Conservation (phyloP, 345 rosid species). For the Schrenkiella parvula region DNA sequence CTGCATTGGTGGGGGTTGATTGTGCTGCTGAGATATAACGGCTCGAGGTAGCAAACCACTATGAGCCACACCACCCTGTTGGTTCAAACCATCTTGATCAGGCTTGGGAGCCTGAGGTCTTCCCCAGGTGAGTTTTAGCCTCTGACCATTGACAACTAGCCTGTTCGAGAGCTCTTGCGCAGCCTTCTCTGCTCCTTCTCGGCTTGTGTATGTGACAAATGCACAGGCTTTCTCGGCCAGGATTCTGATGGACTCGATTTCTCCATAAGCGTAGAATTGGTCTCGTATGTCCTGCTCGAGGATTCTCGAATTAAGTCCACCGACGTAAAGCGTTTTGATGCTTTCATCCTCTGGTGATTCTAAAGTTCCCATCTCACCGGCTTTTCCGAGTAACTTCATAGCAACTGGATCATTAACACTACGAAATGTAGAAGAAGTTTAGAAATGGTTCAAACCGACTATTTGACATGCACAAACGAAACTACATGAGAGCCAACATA, state of each 20-base stretch:
- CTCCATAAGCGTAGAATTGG: conserved; percentile 86
- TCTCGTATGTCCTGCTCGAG: conserved; percentile 90
- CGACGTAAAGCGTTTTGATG: conserved; percentile 85
- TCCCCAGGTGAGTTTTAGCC: conserved; percentile 96
- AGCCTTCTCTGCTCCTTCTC: conserved; percentile 98
- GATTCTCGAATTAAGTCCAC: conserved; percentile 81
- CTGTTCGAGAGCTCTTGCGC: conserved; percentile 86
- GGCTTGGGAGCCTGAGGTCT: conserved; percentile 82
- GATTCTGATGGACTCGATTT: conserved; percentile 82
- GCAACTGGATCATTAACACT: conserved; percentile 97
- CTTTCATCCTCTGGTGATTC: conserved; percentile 91
- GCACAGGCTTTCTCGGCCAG: conserved; percentile 88
- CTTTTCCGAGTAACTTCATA: conserved; percentile 80
- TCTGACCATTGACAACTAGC: conserved; percentile 78
- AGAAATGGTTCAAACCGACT: background rate
- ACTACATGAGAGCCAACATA: background rate
- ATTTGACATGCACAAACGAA: background rate
- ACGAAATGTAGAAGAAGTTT: conserved; percentile 23
- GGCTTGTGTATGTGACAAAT: conserved; percentile 85
- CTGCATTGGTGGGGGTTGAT: conserved; percentile 61
- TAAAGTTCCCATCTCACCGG: conserved; percentile 94
- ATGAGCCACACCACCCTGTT: conserved; percentile 64
- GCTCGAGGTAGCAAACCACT: conserved; percentile 85
- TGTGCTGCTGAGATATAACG: conserved; percentile 85
- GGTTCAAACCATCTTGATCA: conserved; percentile 63